phyloP scores from a whole-genome alignment of 805 yeast species.

The Yamadazyma scolyti region DNA sequence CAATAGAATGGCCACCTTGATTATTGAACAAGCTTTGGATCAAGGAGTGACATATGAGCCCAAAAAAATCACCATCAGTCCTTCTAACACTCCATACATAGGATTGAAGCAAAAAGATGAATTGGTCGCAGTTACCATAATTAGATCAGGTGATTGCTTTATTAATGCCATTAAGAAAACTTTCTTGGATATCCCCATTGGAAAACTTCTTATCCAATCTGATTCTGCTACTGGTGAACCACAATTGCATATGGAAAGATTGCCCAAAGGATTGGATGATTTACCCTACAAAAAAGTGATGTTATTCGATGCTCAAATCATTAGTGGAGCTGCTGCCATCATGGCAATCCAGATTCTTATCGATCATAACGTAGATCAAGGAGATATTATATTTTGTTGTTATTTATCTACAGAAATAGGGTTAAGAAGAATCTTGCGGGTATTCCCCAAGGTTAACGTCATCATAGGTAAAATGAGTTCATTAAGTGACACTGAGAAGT shows the following conservation, averaged over 20 bases:
- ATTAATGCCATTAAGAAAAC: conserved; percentile 73
- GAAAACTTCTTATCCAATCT: conserved; percentile 83
- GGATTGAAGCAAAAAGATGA: conserved; percentile 48
- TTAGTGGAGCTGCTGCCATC: conserved; percentile 89
- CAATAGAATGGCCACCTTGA: conserved; percentile 70
- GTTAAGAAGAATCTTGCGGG: conserved; percentile 64
- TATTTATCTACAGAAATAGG: conserved; percentile 81
- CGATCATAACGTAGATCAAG: conserved; percentile 68
- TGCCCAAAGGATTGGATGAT: conserved; percentile 44
- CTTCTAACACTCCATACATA: conserved; percentile 14
- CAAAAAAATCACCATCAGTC: conserved; percentile 23
- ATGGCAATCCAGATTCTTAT: conserved; percentile 89
- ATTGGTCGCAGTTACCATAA: conserved; percentile 70
- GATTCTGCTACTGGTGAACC: conserved; percentile 93
- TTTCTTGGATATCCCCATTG: conserved; percentile 73
- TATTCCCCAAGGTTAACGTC: conserved; percentile 66
- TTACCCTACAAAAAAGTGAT: conserved; percentile 44
- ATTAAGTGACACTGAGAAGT: conserved; percentile 19
- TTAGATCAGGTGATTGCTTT: conserved; percentile 92
- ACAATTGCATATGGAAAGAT: conserved; percentile 73
- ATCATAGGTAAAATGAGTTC: conserved; percentile 66
- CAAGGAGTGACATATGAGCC: conserved; percentile 38
- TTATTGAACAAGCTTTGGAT: conserved; percentile 69
- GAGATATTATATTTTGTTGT: conserved; percentile 63
- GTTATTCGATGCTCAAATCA: conserved; percentile 81